These are phyloP conservation scores for Boletus vermiculosoides DNA, from an alignment of 768 basidiomycete species.

Conservation along the genomic window DNA sequence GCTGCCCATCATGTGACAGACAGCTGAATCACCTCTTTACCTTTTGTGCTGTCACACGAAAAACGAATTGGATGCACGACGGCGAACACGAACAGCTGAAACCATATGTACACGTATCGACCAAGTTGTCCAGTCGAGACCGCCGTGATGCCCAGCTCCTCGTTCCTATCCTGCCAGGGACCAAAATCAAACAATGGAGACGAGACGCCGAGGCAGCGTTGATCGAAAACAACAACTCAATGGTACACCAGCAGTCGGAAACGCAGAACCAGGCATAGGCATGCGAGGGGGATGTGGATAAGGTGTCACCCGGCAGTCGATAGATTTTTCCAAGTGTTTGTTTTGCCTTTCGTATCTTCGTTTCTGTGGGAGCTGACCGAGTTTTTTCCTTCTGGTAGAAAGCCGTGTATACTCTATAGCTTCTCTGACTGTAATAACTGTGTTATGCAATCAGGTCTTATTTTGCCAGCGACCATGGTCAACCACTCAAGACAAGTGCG, in stretches of 20 bases:
- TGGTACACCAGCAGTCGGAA: neutral
- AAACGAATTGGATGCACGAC: neutral
- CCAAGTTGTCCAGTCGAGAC: slow-evolving; percentile 23
- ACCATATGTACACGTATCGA: slow-evolving; percentile 29
- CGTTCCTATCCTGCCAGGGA: slow-evolving; percentile 25
- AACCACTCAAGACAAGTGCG: neutral
- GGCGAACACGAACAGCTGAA: slow-evolving; percentile 17
- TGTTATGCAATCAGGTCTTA: neutral
- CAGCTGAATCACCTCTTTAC: neutral
- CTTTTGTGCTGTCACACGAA: neutral
- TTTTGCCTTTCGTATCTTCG: neutral
- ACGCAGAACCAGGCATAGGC: neutral
- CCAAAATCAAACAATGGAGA: slow-evolving; percentile 27
- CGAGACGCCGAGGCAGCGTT: slow-evolving; percentile 14
- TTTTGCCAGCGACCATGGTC: neutral
- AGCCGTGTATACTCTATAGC: neutral
- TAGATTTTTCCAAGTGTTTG: slow-evolving; percentile 1
- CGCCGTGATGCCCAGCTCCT: slow-evolving; percentile 28
- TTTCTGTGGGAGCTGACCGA: neutral
- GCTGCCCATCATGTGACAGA: neutral
- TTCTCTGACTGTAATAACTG: slow-evolving; percentile 1
- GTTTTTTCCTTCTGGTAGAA: neutral
- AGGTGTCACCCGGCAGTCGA: neutral
- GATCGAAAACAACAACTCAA: neutral
- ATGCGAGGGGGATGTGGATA: neutral